Base-by-base conservation (phyloP, 2,329 filamentous ascomycete genomes). In the Aureobasidium sp. region DNA sequence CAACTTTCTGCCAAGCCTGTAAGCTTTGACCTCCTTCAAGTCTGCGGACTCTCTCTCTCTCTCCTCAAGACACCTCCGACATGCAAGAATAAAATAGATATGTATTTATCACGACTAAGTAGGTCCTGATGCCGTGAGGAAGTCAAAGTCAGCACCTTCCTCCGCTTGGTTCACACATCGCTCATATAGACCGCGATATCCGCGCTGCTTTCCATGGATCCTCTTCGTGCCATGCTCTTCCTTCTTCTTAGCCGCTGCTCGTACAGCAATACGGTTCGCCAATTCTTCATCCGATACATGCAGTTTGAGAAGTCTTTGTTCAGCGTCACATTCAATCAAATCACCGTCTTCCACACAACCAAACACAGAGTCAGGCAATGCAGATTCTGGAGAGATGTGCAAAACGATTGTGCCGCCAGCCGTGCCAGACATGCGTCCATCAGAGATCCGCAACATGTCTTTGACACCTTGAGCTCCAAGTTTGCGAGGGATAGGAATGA, bases 101-200 rank as follows among this genome's bases (percentile, higher is more conserved):
- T 23, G 29, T 8, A 3, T 13, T 7, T 8, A 20, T 23, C 20
- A 13, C 29, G 6, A n/a, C 56, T 60, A 50, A 2, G n/a, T 32
- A 29, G 58, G 58, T n/a, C 58, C 58, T 42, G 37, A 36, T 20
- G 70, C 70, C 9, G 69, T 84, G 60, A 87, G 70, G 62, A 87
- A 87, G 64, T 83, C 83, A 72, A 87, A 87, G 68, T 87, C 84
- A 0, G 78, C 82, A 0, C 84, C 84, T 1, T 78, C 67, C 64
- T 86, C 77, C 0, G 84, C 84, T 69, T 86, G 83, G 20, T 83
- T 85, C 0, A 87, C 84, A 17, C 76, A 77, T 6, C 82, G 73
- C 76, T 84, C 78, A 68, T 85, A 87, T 52, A 87, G 67, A 0
- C 83, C 84, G 1, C 81, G 73, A 71, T 87, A 87, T 0, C 84